These are phyloP conservation scores for Zymoseptoria pseudotritici DNA, from an alignment of 2,329 filamentous ascomycete species.

Conservation along the genomic window DNA sequence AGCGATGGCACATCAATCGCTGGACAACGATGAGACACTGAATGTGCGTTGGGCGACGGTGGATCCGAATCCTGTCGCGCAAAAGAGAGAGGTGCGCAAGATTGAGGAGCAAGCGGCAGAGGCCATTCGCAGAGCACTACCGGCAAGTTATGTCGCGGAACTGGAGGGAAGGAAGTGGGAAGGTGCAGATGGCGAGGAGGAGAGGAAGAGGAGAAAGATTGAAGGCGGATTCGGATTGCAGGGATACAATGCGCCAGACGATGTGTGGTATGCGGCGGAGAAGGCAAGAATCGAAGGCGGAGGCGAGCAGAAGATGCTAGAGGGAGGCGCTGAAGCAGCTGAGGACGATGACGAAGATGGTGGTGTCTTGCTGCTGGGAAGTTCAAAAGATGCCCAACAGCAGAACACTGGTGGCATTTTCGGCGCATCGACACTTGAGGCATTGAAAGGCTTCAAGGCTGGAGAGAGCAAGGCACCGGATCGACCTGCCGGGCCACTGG, in stretches of 20 bases:
- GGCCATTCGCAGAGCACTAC: conserved; percentile 78
- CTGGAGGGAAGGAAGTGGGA: conserved; percentile 65
- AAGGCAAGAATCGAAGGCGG: conserved; percentile 59
- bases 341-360: conserved; percentile 34
- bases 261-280: conserved; percentile 83
- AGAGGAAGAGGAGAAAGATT: conserved; percentile 79
- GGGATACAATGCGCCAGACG: conserved; percentile 89
- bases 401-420: conserved; percentile 58
- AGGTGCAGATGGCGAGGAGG: conserved; percentile 58
- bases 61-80: conserved; percentile 90
- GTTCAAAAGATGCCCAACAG: conserved; percentile 8
- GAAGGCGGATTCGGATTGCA: conserved; percentile 83
- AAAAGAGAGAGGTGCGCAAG: conserved; percentile 78
- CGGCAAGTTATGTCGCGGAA: conserved; percentile 84
- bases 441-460: conserved; percentile 54
- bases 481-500: conserved; percentile 61
- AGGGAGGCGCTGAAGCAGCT: conserved; percentile 39
- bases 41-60: conserved; percentile 97
- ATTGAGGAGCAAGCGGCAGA: conserved; percentile 96
- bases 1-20: conserved; percentile 86
- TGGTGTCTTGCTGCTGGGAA: conserved; percentile 29
- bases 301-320: conserved; percentile 52
- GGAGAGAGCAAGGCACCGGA: conserved; percentile 45
- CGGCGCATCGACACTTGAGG: conserved; percentile 72
- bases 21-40: conserved; percentile 86